These are phyloP conservation scores for Talaromyces thailandensis DNA, from an alignment of 495 filamentous ascomycete species.

Conservation along the genomic window DNA sequence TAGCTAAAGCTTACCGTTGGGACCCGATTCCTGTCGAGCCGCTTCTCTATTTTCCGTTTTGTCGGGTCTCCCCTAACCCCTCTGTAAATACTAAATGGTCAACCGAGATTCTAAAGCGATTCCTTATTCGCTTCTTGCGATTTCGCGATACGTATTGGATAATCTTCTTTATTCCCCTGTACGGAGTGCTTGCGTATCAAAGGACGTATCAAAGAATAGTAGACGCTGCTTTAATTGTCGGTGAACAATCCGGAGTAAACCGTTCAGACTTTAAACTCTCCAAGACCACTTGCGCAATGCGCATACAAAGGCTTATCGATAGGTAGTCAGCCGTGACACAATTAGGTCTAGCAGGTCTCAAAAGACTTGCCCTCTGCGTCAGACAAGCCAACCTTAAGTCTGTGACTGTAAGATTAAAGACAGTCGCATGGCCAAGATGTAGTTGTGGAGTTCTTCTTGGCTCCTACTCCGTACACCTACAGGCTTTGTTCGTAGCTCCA, in stretches of 20 bases:
- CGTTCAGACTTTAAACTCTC: neutral
- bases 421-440: neutral
- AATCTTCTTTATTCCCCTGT: neutral
- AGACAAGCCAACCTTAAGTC: neutral
- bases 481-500: neutral
- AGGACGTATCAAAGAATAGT: neutral
- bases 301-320: neutral
- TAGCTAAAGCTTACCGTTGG: neutral
- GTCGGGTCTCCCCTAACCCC: neutral
- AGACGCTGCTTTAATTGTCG: neutral
- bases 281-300: neutral
- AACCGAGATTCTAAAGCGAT: neutral
- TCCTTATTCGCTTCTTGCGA: neutral
- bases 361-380: neutral
- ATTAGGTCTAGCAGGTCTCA: neutral
- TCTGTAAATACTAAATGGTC: neutral
- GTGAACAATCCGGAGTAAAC: neutral
- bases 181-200: neutral
- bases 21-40: neutral
- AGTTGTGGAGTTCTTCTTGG: neutral
- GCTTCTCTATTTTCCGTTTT: neutral
- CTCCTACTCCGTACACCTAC: neutral
- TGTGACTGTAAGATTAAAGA: neutral
- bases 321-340: neutral
- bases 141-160: neutral